These are phyloP conservation scores for Tetrastigma voinierianum DNA, from an alignment of 164 flowering plant species.

Conservation along the genomic window DNA sequence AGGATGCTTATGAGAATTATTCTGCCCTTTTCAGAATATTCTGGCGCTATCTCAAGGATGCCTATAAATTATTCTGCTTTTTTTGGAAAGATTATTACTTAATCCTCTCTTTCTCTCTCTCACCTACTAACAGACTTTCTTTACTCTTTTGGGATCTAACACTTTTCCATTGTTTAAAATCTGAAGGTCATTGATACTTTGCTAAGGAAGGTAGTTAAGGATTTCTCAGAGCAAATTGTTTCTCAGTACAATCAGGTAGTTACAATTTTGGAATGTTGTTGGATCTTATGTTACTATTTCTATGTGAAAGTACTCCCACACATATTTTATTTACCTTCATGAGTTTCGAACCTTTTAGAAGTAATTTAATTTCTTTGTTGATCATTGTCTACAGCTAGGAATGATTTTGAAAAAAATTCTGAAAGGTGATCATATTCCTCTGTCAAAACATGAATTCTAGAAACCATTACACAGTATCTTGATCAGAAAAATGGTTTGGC, in stretches of 20 bases:
- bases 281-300: no score
- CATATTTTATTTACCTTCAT: not conserved
- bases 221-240: slow-evolving; percentile 55
- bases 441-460: slow-evolving; percentile 52
- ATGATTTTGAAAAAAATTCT: slow-evolving; percentile 52
- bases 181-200: slow-evolving; percentile 65
- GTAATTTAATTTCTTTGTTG: not conserved
- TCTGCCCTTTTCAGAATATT: no score
- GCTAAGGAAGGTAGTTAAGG: slow-evolving; percentile 57
- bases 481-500: slow-evolving; percentile 29
- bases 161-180: not conserved
- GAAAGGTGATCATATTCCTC: slow-evolving; percentile 32
- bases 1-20: no score
- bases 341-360: no score
- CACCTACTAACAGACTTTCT: not conserved
- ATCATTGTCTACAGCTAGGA: slow-evolving; percentile 50
- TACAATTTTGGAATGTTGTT: no score
- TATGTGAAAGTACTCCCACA: not conserved
- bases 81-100: no score
- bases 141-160: not conserved
- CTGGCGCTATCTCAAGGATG: no score
- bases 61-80: no score
- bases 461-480: slow-evolving; percentile 60
- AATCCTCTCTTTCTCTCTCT: no score
- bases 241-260: slow-evolving; percentile 76